phyloP scores from a whole-genome alignment of 805 yeast genomes.

The Wickerhamiella siamensis region DNA sequence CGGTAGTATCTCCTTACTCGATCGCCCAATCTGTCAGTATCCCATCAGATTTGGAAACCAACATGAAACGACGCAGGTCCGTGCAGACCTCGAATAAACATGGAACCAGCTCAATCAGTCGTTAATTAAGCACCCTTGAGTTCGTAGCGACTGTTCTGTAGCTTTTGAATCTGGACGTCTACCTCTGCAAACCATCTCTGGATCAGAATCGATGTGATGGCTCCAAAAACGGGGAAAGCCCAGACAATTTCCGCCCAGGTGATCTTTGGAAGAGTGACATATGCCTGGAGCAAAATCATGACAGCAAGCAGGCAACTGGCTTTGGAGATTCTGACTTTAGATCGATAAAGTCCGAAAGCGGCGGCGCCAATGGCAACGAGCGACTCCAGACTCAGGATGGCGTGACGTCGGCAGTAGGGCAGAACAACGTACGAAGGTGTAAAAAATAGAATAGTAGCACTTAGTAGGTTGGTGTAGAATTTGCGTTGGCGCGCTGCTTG shows the following conservation, averaged over 20 bases:
- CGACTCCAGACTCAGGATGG: constrained; percentile 20
- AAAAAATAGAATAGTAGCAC: constrained; percentile 20
- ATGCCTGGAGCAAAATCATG: constrained; percentile 15
- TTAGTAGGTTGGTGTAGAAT: constrained; percentile 17
- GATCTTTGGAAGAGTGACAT: constrained; percentile 18
- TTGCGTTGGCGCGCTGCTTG: constrained; percentile 17
- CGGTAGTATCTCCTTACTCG: no score
- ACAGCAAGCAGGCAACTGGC: constrained; percentile 15
- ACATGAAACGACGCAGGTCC: no score
- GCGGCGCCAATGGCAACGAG: constrained; percentile 16
- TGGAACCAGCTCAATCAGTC: no score
- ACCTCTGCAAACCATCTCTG: constrained; percentile 21
- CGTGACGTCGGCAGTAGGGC: constrained; percentile 19
- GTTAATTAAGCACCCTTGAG: constrained; percentile 18
- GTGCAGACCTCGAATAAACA: no score
- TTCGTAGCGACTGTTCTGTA: constrained; percentile 15
- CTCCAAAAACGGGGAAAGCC: constrained; percentile 20
- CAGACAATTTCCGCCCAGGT: constrained; percentile 21
- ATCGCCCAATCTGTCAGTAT: no score
- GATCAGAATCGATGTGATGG: constrained; percentile 15
- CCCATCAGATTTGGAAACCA: no score
- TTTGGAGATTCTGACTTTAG: constrained; percentile 5
- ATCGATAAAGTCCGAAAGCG: constrained; percentile 16
- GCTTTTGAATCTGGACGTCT: constrained; percentile 9
- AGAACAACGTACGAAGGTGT: constrained; percentile 21